Base-by-base conservation (phyloP, 1,284 basidiomycete genomes). In the Ceratobasidium papillatum region DNA sequence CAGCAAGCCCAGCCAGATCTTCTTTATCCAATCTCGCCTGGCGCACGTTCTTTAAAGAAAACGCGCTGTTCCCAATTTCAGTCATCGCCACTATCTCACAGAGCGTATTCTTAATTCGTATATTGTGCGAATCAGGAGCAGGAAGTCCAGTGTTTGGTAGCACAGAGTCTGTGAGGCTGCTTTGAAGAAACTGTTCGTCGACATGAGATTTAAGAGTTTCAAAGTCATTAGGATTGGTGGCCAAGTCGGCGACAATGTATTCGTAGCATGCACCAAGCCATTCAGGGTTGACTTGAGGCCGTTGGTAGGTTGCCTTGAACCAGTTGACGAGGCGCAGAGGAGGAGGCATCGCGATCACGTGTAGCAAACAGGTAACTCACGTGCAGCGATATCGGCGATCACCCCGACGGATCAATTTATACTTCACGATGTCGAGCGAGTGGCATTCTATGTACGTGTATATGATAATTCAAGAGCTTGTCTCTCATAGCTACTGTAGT, bases 41-140 rank as follows among this genome's bases (percentile, higher is more conserved):
- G 58, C 90, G 85, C 22, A 88, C 84, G 79, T 91, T 89, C 77
- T 90, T 84, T 41, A 92, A 82, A 66, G 82, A 86, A 79, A 91
- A 89, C 7, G 91, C 92, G 78, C 92, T 92, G 61, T 87, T 83
- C 0, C 89, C 91, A 41, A 94, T 89, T 73, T 94, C 92, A 22
- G 90, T 94, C 12, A 94, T 87, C 1, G 89, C 84, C 8, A 86
- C 83, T 25, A 96, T 86, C 77, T 94, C 88, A 11, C 93, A 89
- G 27, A 92, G 87, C 32, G 81, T 82, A 59, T 85, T 84, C 4
- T 82, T 80, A 27, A 84, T 77, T 17, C 79, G 75, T 12, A 82
- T 77, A 47, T 89, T 78, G 75, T 87, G 80, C 0, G 79, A 80
- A 32, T 64, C 66, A 47, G 65, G 65, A 36, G 45, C 61, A 2